Evolutionary conservation across 805 yeast genomes (phyloP).

Genomic region (Clavispora fructus): DNA sequence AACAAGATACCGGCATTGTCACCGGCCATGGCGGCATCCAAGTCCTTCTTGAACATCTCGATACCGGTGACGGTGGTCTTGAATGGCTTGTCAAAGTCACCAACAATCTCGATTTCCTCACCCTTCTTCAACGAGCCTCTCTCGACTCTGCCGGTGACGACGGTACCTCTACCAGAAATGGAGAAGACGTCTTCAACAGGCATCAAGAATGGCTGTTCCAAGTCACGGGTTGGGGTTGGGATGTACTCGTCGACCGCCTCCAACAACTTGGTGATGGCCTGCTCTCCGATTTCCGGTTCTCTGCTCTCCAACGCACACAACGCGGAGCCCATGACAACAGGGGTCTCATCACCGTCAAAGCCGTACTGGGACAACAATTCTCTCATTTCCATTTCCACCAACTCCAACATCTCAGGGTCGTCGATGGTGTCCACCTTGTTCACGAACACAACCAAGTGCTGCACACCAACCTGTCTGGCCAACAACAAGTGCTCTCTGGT

Average conservation of each 20-base stretch:
- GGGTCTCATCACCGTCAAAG: constrained; percentile 96
- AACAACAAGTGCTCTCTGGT: constrained; percentile 97
- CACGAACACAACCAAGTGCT: constrained; percentile 93
- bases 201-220: constrained; percentile 93
- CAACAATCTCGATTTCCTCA: constrained; percentile 97
- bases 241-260: constrained; percentile 90
- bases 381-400: constrained; percentile 99
- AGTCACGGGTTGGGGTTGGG: constrained; percentile 95
- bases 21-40: constrained; percentile 97
- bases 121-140: constrained; percentile 97
- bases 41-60: constrained; percentile 99
- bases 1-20: constrained; percentile 96
- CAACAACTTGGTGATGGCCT: constrained; percentile 77
- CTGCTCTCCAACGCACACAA: constrained; percentile 88
- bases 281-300: constrained; percentile 85
- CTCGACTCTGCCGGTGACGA: constrained; percentile 98
- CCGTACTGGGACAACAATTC: constrained; percentile 88
- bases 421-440: constrained; percentile 97
- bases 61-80: constrained; percentile 97
- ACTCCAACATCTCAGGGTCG: constrained; percentile 98
- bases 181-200: constrained; percentile 97
- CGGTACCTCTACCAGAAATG: constrained; percentile 99
- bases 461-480: constrained; percentile 99
- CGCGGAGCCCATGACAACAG: constrained; percentile 98
- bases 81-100: constrained; percentile 77